Base-by-base conservation (phyloP, 1,284 basidiomycete genomes). In the Sparassis latifolia region DNA sequence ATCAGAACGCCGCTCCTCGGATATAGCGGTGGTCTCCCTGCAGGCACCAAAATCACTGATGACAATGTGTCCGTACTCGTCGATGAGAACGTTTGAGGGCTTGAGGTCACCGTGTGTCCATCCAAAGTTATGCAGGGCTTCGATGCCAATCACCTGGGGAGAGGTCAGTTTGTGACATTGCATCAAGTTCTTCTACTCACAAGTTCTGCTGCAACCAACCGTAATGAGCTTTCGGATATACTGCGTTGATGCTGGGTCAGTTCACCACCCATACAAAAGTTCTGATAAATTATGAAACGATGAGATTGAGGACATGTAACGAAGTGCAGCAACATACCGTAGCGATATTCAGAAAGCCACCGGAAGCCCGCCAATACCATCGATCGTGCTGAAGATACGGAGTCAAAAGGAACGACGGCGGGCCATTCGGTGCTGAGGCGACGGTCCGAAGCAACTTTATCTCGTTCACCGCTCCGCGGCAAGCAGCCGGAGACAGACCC, bases 61-160 rank as follows among this genome's bases (percentile, higher is more conserved):
- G 53, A 81, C 78, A 3, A 79, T 81, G 57, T 86, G 82, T 0
- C 83, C 83, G 39, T 72, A 68, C 54, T 78, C 77, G 65, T 81
- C 79, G n/a, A 86, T 66, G 5, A 86, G 67, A 47, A 85, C 76
- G 58, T 85, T 85, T 58, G 80, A 79, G 1, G 82, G 82, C 64
- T 84, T 85, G 47, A 86, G 61, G 61, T 84, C 82, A 32, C 78
- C 77, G 58, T 62, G 65, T 0, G 67, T 58, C 51, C 64, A 60
- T 1, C 56, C 59, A 4, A 53, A 42, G 1, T 48, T 28, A 40
- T 69, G 67, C 9, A 69, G 54, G 29, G 55, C 59, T 5, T 60
- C 31, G 7, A 69, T 52, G 0, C 61, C 66, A 5, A 61, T 45
- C 2, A 65, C 49, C 62, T 63, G 35, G 9, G 31, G 10, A 12